Evolutionary conservation across 1,284 basidiomycete genomes (phyloP).

Genomic region (Ceratobasidium sp.): DNA sequence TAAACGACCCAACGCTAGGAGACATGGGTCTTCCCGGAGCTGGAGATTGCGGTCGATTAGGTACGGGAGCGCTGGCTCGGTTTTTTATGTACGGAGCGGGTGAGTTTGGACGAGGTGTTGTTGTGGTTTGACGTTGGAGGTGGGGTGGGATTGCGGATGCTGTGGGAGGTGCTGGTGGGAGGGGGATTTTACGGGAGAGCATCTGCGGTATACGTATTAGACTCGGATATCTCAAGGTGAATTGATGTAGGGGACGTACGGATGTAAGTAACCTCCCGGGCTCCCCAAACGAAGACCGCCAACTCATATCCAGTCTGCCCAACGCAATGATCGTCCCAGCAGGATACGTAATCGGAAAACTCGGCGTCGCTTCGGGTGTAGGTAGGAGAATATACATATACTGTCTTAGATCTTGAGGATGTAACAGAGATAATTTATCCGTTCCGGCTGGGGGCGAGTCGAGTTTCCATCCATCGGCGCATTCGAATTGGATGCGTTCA

Average conservation of each 20-base stretch:
- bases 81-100: constrained; percentile 67
- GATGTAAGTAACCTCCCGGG: constrained; percentile 89
- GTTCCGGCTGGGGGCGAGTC: constrained; percentile 64
- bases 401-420: constrained; percentile 84
- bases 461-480: constrained; percentile 76
- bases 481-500: constrained; percentile 79
- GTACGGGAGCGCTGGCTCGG: constrained; percentile 56
- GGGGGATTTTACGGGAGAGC: constrained; percentile 74
- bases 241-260: constrained; percentile 54
- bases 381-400: constrained; percentile 85
- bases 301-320: constrained; percentile 84
- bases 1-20: constrained; percentile 26
- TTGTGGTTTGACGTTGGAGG: constrained; percentile 65
- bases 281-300: constrained; percentile 84
- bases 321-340: constrained; percentile 81
- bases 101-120: constrained; percentile 65
- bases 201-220: constrained; percentile 60
- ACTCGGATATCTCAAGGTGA: not conserved
- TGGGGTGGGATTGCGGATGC: constrained; percentile 78
- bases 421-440: constrained; percentile 68
- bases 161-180: constrained; percentile 59
- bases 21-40: constrained; percentile 51
- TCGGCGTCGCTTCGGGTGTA: constrained; percentile 57
- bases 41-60: constrained; percentile 66
- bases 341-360: constrained; percentile 66